These are phyloP conservation scores for Tetragonia tetragonoides DNA, from an alignment of 148 eudicot genomes.

Conservation along the genomic window DNA sequence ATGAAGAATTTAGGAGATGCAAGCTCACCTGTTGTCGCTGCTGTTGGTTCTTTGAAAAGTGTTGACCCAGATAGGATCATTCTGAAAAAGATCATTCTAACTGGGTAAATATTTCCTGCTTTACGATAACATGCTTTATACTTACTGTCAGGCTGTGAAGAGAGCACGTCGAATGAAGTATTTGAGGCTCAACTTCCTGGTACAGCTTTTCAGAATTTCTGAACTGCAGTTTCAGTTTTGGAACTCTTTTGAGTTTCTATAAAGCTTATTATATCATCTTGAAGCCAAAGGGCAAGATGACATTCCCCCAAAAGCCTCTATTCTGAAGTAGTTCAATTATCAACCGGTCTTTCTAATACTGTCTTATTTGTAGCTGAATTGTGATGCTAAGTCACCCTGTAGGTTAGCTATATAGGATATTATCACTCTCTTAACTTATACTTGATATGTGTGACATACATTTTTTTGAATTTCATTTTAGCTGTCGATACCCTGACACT, in stretches of 20 bases:
- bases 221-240: neutral
- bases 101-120: conserved; percentile 58
- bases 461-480: too few species aligned
- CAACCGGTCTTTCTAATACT: neutral
- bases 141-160: neutral
- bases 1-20: conserved; percentile 50
- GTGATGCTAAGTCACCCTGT: neutral
- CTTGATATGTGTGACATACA: too few species aligned
- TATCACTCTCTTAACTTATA: too few species aligned
- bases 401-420: too few species aligned
- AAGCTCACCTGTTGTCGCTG: conserved; percentile 59
- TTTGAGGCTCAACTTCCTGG: neutral
- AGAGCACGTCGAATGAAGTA: neutral
- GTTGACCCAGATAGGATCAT: conserved; percentile 82
- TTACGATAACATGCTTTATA: neutral
- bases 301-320: neutral
- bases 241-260: neutral
- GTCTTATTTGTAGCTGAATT: neutral
- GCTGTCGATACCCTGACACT: neutral
- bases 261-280: neutral
- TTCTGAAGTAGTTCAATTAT: neutral
- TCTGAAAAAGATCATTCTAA: conserved; percentile 76
- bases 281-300: neutral
- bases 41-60: conserved; percentile 72
- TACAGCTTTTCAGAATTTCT: neutral